phyloP scores from a whole-genome alignment of 1,139 yeast genomes.

The Debaryomyces fabryi region DNA sequence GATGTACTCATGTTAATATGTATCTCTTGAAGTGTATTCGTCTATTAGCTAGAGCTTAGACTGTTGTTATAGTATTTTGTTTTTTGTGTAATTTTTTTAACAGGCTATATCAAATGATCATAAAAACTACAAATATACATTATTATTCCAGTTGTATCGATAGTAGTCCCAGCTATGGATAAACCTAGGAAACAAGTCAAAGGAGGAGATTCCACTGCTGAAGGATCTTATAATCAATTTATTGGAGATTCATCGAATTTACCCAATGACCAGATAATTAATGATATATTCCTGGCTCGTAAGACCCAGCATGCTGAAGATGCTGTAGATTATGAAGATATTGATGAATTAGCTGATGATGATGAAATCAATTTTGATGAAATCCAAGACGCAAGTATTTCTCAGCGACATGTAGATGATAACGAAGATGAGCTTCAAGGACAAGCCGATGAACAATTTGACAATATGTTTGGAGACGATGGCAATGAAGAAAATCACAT shows the following conservation, averaged over 20 bases:
- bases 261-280: slow-evolving; percentile 40
- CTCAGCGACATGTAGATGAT: slow-evolving; percentile 27
- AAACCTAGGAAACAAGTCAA: slow-evolving; percentile 4
- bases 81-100: slow-evolving; percentile 1
- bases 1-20: background rate
- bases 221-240: slow-evolving; percentile 21
- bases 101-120: background rate
- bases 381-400: slow-evolving; percentile 9
- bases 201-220: slow-evolving; percentile 10
- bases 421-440: slow-evolving; percentile 37
- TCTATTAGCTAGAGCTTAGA: background rate
- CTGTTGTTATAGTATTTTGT: background rate
- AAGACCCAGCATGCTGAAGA: slow-evolving; percentile 77
- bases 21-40: background rate
- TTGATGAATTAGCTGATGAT: slow-evolving; percentile 90
- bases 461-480: slow-evolving; percentile 51
- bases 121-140: background rate
- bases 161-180: slow-evolving; percentile 3
- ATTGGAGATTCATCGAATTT: slow-evolving; percentile 21
- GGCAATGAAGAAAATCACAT: slow-evolving; percentile 16
- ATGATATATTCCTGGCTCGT: slow-evolving; percentile 42
- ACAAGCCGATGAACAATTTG: slow-evolving; percentile 49
- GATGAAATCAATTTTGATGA: slow-evolving; percentile 42
- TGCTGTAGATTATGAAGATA: slow-evolving; percentile 95
- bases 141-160: background rate